Percentiles rank a stretch among this genome's conserved stretches.
Conservation (phyloP, 2,329 filamentous ascomycete species). For the Eurotiales sp. region DNA sequence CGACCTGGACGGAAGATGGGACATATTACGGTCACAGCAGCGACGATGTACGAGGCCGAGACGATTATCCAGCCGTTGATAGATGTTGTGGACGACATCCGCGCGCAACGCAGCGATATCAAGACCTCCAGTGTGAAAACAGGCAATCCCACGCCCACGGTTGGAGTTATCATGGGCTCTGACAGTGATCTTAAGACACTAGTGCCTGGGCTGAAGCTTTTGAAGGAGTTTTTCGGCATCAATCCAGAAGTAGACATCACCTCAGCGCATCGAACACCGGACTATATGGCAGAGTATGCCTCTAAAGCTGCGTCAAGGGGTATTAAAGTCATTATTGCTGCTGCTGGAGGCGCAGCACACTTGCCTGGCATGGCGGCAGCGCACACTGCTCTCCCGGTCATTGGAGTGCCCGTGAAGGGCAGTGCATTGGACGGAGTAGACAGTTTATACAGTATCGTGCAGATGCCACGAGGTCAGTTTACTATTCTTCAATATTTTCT, state of each 20-base stretch:
- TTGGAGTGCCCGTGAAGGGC: conserved; percentile 73
- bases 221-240: conserved; percentile 41
- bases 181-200: conserved; percentile 46
- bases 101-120: conserved; percentile 49
- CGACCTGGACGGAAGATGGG: conserved; percentile 92
- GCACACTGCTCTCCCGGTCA: conserved; percentile 68
- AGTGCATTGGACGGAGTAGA: conserved; percentile 69
- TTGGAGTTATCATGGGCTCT: conserved; percentile 49
- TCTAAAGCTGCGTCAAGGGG: conserved; percentile 60
- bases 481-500: neutral
- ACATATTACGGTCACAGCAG: conserved; percentile 78
- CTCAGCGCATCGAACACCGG: conserved; percentile 64
- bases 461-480: conserved; percentile 63
- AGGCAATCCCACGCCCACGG: conserved; percentile 32
- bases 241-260: conserved; percentile 46
- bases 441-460: conserved; percentile 68
- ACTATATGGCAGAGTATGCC: conserved; percentile 66
- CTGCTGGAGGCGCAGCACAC: conserved; percentile 69
- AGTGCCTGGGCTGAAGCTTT: conserved; percentile 42
- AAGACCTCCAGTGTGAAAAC: conserved; percentile 31
- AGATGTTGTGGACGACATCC: conserved; percentile 73
- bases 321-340: conserved; percentile 71
- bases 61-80: conserved; percentile 67
- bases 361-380: conserved; percentile 72
- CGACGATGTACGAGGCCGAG: conserved; percentile 65